Evolutionary conservation across 768 basidiomycete genomes (phyloP).

Genomic region (Ephemerocybe angulata): DNA sequence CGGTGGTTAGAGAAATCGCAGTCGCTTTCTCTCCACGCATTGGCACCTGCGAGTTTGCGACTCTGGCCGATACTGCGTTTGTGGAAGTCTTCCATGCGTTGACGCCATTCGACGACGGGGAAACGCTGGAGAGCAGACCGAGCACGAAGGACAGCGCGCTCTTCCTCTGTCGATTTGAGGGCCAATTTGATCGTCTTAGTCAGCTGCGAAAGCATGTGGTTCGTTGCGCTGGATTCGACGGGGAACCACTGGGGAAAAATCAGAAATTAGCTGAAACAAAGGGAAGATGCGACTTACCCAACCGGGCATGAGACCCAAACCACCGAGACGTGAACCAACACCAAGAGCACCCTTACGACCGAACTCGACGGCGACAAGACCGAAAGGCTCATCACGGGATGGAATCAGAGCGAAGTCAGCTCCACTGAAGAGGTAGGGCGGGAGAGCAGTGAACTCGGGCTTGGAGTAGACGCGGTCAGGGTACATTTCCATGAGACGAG

Average conservation of each 20-base stretch:
- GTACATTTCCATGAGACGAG: slow-evolving; percentile 90
- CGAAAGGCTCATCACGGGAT: slow-evolving; percentile 94
- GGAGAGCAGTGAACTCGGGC: slow-evolving; percentile 92
- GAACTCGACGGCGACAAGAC: slow-evolving; percentile 93
- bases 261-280: slow-evolving; percentile 1
- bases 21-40: slow-evolving; percentile 78
- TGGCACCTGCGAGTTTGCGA: slow-evolving; percentile 60
- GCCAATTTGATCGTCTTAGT: slow-evolving; percentile 95
- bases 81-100: slow-evolving; percentile 94
- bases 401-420: slow-evolving; percentile 96
- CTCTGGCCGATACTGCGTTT: slow-evolving; percentile 74
- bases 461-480: slow-evolving; percentile 94
- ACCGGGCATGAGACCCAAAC: slow-evolving; percentile 95
- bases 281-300: slow-evolving; percentile 60
- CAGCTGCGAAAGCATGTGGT: slow-evolving; percentile 91
- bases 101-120: slow-evolving; percentile 97
- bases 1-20: slow-evolving; percentile 46
- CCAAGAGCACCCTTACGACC: slow-evolving; percentile 95
- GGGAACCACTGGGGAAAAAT: slow-evolving; percentile 78
- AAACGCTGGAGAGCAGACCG: slow-evolving; percentile 94
- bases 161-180: slow-evolving; percentile 84
- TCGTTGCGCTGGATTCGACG: slow-evolving; percentile 88
- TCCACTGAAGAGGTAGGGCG: slow-evolving; percentile 90
- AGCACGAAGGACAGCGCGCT: slow-evolving; percentile 88
- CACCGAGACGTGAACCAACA: slow-evolving; percentile 90